Base-by-base conservation (phyloP, 2,329 filamentous ascomycete genomes). In the Beauveria sp. region DNA sequence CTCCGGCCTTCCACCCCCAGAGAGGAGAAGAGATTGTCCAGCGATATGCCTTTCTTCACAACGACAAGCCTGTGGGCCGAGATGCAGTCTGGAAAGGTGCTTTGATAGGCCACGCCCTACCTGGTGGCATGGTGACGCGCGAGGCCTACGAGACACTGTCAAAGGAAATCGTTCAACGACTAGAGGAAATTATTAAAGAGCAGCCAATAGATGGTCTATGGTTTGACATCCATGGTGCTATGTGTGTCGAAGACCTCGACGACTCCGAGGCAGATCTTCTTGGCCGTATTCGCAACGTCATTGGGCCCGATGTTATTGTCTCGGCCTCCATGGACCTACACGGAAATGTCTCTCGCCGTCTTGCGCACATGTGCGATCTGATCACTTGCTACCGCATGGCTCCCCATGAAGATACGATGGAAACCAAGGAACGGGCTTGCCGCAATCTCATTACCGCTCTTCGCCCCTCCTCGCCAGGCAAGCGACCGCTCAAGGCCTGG, bases 191-290 rank as follows among this genome's bases (percentile, higher is more conserved):
- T n/a, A 69, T 71, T 0, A 65, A 67, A 0, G 67, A 67, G 22
- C 63, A 66, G 9, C 64, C 65, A 0, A 61, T 82, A 2, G 75
- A 82, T 57, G 81, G 81, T 1, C 66, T 83, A 8, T 83, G 80
- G 80, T 80, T 81, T 60, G 80, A 83, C 63, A 83, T 83, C 34
- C 81, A 83, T 64, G 81, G 81, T 16, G 81, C 81, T 4, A 83
- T 83, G 80, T 79, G 76, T 50, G 80, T 83, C 1, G 77, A 81
- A 42, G 78, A 70, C 0, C 59, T 82, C 5, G 75, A 79, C 43
- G 81, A 83, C 65, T 70, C 68, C 1, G 81, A 83, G 62, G 74
- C 72, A 2, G 77, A 81, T 59, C 74, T 83, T 30, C 70, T 83
- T 22, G 67, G 68, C 14, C 77, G 79, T 0, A 74, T 81, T 14